phyloP scores from a whole-genome alignment of 495 filamentous ascomycete species.

The Pseudotulostoma volvatum region DNA sequence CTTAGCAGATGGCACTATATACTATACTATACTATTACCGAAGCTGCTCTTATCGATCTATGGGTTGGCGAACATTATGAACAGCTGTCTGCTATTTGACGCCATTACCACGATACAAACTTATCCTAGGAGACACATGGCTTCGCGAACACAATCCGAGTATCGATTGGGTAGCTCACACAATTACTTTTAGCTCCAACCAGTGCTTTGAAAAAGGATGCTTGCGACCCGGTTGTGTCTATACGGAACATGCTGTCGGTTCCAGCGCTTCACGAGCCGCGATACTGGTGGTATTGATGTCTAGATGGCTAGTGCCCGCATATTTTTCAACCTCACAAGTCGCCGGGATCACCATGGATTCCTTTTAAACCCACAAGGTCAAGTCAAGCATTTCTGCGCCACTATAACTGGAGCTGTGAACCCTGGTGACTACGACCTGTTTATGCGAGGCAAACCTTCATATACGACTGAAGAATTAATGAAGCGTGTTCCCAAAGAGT shows the following conservation, averaged over 20 bases:
- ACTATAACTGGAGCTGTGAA: background rate
- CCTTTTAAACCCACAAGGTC: background rate
- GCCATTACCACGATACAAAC: background rate
- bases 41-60: background rate
- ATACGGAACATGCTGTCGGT: background rate
- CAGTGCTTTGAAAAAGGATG: background rate
- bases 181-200: background rate
- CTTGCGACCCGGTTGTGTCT: background rate
- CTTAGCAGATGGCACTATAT: background rate
- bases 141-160: background rate
- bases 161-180: background rate
- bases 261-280: background rate
- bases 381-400: background rate
- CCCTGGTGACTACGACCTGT: background rate
- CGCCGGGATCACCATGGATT: background rate
- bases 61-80: background rate
- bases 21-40: background rate
- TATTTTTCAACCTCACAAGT: background rate
- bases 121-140: background rate
- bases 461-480: background rate
- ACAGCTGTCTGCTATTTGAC: background rate
- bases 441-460: background rate
- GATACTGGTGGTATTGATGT: background rate
- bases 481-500: constrained; percentile 4
- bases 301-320: background rate